Percentiles rank a stretch among this genome's conserved stretches.
These are phyloP conservation scores for Emergomyces pasteurianus DNA, from an alignment of 2,329 filamentous ascomycete genomes.

Conservation along the genomic window DNA sequence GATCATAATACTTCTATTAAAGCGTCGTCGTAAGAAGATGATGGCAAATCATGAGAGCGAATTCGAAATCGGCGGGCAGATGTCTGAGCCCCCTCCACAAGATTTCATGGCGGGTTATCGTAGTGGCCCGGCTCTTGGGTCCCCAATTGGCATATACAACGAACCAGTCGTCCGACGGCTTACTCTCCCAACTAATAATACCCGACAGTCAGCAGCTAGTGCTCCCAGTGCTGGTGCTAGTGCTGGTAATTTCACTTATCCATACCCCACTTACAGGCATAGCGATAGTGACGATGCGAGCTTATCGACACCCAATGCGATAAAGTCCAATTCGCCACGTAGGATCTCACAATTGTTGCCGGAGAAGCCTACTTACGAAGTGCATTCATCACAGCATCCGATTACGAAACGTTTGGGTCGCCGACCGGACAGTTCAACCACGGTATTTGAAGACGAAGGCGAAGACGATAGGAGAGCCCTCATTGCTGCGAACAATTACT, in stretches of 20 bases:
- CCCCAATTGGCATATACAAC: conserved; percentile 10
- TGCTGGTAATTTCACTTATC: not conserved
- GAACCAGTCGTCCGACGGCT: not conserved
- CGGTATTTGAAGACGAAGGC: conserved; percentile 31
- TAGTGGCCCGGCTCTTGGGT: not conserved
- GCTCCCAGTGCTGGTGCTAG: not conserved
- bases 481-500: not conserved
- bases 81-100: conserved; percentile 22
- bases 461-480: conserved; percentile 8
- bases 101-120: conserved; percentile 10
- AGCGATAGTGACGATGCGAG: not conserved
- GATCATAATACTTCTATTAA: conserved; percentile 21
- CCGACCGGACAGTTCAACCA: conserved; percentile 21
- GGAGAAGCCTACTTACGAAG: conserved; percentile 20
- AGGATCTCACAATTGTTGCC: conserved; percentile 29
- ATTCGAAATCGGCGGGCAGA: conserved; percentile 28
- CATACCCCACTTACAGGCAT: not conserved
- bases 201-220: not conserved
- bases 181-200: not conserved
- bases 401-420: conserved; percentile 15
- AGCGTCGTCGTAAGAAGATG: conserved; percentile 18
- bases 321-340: conserved; percentile 22
- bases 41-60: conserved; percentile 15
- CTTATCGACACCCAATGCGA: conserved; percentile 18
- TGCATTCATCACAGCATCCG: conserved; percentile 29